Evolutionary conservation across 2,329 filamentous ascomycete species (phyloP).

Genomic region (Cordyceps pruinosa): DNA sequence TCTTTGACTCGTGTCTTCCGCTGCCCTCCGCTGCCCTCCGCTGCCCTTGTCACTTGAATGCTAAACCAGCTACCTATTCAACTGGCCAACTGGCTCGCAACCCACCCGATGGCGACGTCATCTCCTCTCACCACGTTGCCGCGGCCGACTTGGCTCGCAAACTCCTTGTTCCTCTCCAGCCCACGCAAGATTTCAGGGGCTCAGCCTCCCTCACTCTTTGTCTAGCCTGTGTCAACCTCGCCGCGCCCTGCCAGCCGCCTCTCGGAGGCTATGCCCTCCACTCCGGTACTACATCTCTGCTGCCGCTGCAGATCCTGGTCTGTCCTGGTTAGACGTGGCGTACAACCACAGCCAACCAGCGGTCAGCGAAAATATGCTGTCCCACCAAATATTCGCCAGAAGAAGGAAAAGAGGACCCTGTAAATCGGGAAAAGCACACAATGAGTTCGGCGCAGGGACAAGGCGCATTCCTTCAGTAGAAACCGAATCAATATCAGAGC

Average conservation of each 20-base stretch:
- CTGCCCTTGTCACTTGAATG: neutral
- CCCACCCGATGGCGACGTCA: slow-evolving; percentile 7
- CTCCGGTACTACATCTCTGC: neutral
- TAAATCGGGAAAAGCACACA: neutral
- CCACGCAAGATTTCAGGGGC: slow-evolving; percentile 6
- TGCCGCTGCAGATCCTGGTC: neutral
- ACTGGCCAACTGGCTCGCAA: no score
- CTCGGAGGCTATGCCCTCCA: neutral
- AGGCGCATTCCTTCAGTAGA: no score
- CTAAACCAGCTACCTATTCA: neutral
- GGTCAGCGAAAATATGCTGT: neutral
- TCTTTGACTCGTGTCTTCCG: neutral
- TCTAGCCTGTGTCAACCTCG: neutral
- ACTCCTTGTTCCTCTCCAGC: neutral
- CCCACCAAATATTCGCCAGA: neutral
- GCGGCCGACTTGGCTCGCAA: neutral
- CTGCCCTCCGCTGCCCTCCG: neutral
- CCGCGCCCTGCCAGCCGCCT: neutral
- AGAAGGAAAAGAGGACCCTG: neutral
- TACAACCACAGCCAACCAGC: neutral
- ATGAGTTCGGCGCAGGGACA: no score
- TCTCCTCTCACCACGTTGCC: neutral
- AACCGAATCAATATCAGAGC: no score
- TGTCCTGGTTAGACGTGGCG: neutral
- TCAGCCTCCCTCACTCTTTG: no score